Percentiles rank a stretch among this genome's conserved stretches.
Conservation (phyloP, 805 yeast species). For the Middelhovenomyces tepae region DNA sequence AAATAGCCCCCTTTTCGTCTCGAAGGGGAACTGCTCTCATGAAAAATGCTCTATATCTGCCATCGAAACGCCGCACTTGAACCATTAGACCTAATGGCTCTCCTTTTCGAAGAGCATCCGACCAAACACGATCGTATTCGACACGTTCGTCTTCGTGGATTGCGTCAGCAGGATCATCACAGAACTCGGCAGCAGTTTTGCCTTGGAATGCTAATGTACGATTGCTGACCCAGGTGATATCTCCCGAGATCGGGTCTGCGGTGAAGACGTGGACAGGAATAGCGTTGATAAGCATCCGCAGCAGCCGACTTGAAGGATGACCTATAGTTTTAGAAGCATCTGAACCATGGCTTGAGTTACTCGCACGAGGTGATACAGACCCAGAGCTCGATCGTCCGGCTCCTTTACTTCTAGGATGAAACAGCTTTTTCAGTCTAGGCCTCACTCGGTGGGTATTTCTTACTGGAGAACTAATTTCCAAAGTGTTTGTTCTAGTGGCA, state of each 20-base stretch:
- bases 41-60: slow-evolving; percentile 22
- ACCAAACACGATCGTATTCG: slow-evolving; percentile 20
- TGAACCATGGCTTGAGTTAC: slow-evolving; percentile 4
- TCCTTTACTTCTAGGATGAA: slow-evolving; percentile 1
- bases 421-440: background rate
- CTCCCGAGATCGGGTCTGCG: slow-evolving; percentile 24
- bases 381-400: too few relatives aligned
- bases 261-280: slow-evolving; percentile 28
- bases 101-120: slow-evolving; percentile 20
- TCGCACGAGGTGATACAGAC: too few relatives aligned
- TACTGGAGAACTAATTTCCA: background rate
- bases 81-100: slow-evolving; percentile 21
- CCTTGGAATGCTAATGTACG: slow-evolving; percentile 26
- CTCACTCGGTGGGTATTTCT: slow-evolving; percentile 3
- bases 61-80: slow-evolving; percentile 26
- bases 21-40: slow-evolving; percentile 25
- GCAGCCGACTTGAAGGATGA: slow-evolving; percentile 19
- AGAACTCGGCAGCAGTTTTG: slow-evolving; percentile 19
- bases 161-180: slow-evolving; percentile 14
- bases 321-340: background rate
- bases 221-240: slow-evolving; percentile 25
- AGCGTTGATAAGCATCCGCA: slow-evolving; percentile 25
- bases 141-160: slow-evolving; percentile 25
- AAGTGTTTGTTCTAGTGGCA: background rate
- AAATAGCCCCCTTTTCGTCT: slow-evolving; percentile 22